These are phyloP conservation scores for Phytopythium litorale DNA, from an alignment of 352 stramenopile genomes.

Conservation along the genomic window DNA sequence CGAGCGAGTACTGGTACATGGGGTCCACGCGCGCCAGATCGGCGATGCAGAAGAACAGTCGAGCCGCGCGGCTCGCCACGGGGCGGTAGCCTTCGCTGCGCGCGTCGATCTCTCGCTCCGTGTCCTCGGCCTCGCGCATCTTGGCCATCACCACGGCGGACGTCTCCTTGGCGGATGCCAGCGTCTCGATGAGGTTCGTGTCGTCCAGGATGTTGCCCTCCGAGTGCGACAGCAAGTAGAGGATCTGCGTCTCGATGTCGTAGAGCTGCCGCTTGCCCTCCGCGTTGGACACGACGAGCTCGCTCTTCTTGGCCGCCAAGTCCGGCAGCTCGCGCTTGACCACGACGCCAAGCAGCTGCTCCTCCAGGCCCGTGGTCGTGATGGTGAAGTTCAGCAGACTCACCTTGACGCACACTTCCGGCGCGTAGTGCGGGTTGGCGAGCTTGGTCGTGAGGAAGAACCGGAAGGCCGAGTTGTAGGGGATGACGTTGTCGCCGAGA, in stretches of 20 bases:
- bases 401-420: constrained; percentile 91
- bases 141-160: constrained; percentile 82
- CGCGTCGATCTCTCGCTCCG: constrained; percentile 88
- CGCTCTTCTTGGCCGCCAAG: constrained; percentile 88
- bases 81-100: constrained; percentile 85
- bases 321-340: constrained; percentile 90
- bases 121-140: constrained; percentile 90
- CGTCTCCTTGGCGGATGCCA: constrained; percentile 80
- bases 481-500: constrained; percentile 89
- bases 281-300: constrained; percentile 87
- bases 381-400: constrained; percentile 93
- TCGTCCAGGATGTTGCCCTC: constrained; percentile 93
- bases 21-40: constrained; percentile 89
- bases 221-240: constrained; percentile 89
- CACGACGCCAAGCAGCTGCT: constrained; percentile 87
- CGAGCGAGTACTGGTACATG: constrained; percentile 94
- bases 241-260: constrained; percentile 92
- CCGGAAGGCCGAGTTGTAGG: constrained; percentile 88
- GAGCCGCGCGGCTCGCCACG: constrained; percentile 85
- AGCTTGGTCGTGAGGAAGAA: constrained; percentile 94
- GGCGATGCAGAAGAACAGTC: constrained; percentile 92
- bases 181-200: constrained; percentile 89
- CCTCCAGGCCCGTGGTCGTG: constrained; percentile 89
- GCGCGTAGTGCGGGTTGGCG: constrained; percentile 90
- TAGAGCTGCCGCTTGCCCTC: constrained; percentile 87